Base-by-base conservation (phyloP, 768 basidiomycete genomes). In the Amanita molliuscula region DNA sequence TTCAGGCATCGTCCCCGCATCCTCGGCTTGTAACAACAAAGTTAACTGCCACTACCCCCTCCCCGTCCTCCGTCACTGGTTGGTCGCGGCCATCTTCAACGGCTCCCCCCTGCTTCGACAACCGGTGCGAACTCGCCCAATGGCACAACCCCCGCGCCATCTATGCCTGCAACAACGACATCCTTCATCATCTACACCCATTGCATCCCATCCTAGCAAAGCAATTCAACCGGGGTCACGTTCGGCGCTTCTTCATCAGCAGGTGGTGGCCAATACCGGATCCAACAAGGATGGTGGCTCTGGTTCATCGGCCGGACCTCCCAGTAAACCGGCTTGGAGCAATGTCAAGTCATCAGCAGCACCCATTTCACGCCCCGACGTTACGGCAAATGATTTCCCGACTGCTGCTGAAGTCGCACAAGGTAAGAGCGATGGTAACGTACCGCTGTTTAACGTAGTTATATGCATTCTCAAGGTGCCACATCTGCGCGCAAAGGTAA, bases 381-480 rank as follows among this genome's bases (percentile, higher is more conserved):
- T 68, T 44, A 64, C 68, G 38, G 65, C 70, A 34, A 76, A 69
- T 50, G 94, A 98, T 55, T 99, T 99, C 62, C 96, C 96, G 6
- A 99, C 96, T 4, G 93, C 95, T 41, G 91, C 90, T 33, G 96
- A 99, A 70, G 91, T 92, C 38, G 89, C 89, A 6, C 83, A 84
- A 69, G 84, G 89, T 84, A 56, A 58, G 78, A 70, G 18, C 31
- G 47, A 15, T 48, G 21, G 18, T 18, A 41, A 21, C 43, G 18
- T 25, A 6, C 29, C 13, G 18, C 34, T 21, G 50, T 31, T 34
- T 35, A 42, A 21, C 53, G 18, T 20, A 47, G 40, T 40, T 54
- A 40, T 31, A 55, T 26, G 45, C 48, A 49, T 49, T 36, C 29
- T 50, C 13, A 45, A 66, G 65, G 61, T 50, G 57, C 65, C 2